Base-by-base conservation (phyloP, 441 rosid genomes). In the Adansonia madagascariensis region DNA sequence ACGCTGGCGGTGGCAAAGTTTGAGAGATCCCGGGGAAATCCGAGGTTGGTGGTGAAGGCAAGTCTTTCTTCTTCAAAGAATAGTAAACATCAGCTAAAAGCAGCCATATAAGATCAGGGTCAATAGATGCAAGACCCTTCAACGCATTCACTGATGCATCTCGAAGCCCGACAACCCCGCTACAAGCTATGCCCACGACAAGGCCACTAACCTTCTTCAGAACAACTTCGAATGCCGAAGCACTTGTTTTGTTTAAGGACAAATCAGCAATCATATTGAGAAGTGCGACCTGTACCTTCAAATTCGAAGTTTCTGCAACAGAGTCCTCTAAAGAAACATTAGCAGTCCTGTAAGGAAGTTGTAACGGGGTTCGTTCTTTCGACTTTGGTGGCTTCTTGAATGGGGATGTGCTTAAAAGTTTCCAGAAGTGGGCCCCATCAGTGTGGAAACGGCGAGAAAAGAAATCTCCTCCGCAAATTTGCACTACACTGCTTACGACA, bases 61-160 rank as follows among this genome's bases (percentile, higher is more conserved):
- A 22, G 66, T 86, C 82, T 73, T 81, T 87, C 86, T 83, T 88
- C 88, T 86, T 85, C 70, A 82, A 41, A 62, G 97, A 80, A 85
- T 82, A 94, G 79, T 94, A 91, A 60, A 94, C 92, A 77, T 96
- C 99, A 0, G 94, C 94, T 71, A 96, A 77, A 65, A 94, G 93
- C 79, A 96, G 87, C 98, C 99, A 92, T 35, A 95, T 82, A 53
- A 96, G 95, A 84, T 96, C 99, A 22, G 98, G 85, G 83, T 96
- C 98, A 5, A 96, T 78, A 22, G 86, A 83, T 9, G 97, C 94
- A 53, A 96, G 93, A 72, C 94, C 99, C 22, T 62, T 78, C 73
- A 96, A 76, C 1, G 99, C 98, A 75, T 87, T 90, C 73, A 90
- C 52, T 11, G 93, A 86, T 4, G 97, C 90, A 80, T 91, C 94